Conservation (phyloP, 2,329 filamentous ascomycete genomes). For the Penicillium sp. region DNA sequence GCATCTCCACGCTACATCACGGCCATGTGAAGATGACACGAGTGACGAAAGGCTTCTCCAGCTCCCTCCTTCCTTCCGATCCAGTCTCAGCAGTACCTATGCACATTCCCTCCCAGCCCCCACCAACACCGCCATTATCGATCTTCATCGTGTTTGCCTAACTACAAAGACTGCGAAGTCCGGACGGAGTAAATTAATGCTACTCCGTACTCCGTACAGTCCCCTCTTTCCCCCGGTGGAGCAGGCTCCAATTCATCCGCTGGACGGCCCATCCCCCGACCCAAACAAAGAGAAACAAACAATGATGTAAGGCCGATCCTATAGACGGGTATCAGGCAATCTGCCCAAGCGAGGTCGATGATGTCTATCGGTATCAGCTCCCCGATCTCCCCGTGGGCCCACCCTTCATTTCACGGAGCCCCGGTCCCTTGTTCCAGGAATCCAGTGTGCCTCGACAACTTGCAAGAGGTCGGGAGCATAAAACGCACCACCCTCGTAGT, state of each 20-base stretch:
- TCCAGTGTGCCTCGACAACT: background rate
- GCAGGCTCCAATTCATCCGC: background rate
- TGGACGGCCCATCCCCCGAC: background rate
- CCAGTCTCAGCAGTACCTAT: background rate
- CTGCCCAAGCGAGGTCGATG: background rate
- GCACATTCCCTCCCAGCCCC: background rate
- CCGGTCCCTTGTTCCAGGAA: background rate
- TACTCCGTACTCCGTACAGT: background rate
- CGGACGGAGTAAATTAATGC: background rate
- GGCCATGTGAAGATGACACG: slow-evolving; percentile 3
- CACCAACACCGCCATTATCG: background rate
- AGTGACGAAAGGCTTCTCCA: background rate
- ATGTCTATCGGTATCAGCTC: background rate
- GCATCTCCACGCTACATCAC: slow-evolving; percentile 1
- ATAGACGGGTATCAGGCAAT: background rate
- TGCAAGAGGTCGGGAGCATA: background rate
- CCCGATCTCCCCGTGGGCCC: slow-evolving; percentile 2
- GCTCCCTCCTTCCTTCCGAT: background rate
- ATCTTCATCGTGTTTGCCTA: background rate
- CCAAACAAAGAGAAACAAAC: background rate
- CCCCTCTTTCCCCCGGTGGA: background rate
- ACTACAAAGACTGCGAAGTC: background rate
- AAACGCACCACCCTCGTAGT: background rate
- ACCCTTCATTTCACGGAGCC: background rate
- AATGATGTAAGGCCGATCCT: background rate